Base-by-base conservation (phyloP, 371 early-diverging fungal species). In the Modicella reniformis region DNA sequence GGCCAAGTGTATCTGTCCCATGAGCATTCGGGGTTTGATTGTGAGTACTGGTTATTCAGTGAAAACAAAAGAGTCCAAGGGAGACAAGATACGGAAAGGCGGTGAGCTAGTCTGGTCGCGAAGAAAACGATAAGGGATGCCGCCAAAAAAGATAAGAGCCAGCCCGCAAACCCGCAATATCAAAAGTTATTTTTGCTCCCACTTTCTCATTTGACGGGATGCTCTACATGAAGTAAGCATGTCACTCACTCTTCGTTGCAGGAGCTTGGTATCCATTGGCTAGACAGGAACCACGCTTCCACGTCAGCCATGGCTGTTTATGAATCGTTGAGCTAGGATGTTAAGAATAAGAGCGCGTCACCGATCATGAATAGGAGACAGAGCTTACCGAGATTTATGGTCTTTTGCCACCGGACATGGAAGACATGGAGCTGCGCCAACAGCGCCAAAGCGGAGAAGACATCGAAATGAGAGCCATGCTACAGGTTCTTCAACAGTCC, bases 401-500 rank as follows among this genome's bases (percentile, higher is more conserved):
- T n/a, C n/a, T n/a, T n/a, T n/a, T n/a, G n/a, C n/a, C n/a, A n/a
- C 10, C 10, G 40, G 40, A 40, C 40, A 40, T 10, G 15, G 40
- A 15, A 40, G 15, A 40, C 15, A 10, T 15, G 40, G 10, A 40
- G 40, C 48, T 5, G n/a, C 7, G n/a, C 7, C n/a, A 5, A 48
- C 7, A 40, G 23, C 21, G n/a, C n/a, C n/a, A n/a, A n/a, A n/a
- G n/a, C n/a, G n/a, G n/a, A n/a, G n/a, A n/a, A n/a, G n/a, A n/a
- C n/a, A n/a, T n/a, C n/a, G n/a, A 4, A 13, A 23, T 57, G 57
- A 40, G 57, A 57, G 57, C 57, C 7, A n/a, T 5, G 7, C n/a
- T 51, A n/a, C n/a, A n/a, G n/a, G n/a, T 59, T 59, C 28, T 17
- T 59, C 29, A n/a, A n/a, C n/a, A n/a, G 48, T 59, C 59, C 59